A percentile compares a stretch with the other conserved stretches of the same genome.
These are phyloP conservation scores for Brassica balearica DNA, from an alignment of 441 rosid genomes.

Conservation along the genomic window DNA sequence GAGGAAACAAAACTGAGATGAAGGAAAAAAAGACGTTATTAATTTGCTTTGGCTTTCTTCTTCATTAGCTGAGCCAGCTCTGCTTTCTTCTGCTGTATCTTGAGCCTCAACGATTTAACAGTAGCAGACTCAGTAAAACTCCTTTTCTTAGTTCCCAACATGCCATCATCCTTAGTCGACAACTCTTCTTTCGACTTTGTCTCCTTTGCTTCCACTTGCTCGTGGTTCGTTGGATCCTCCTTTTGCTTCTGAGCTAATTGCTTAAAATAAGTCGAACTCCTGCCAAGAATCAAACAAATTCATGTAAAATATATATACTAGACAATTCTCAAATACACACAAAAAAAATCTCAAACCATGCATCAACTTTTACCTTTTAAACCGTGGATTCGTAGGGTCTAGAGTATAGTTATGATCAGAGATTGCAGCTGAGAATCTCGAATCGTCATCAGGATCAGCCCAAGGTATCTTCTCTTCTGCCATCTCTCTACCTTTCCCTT, in stretches of 20 bases:
- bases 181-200: slow-evolving; percentile 4
- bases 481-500: slow-evolving; percentile 60
- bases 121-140: slow-evolving; percentile 49
- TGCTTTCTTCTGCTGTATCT: slow-evolving; percentile 42
- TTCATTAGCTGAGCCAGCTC: slow-evolving; percentile 33
- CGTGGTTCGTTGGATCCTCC: slow-evolving; percentile 40
- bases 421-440: slow-evolving; percentile 70
- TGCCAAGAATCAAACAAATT: too few relatives aligned
- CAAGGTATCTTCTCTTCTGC: slow-evolving; percentile 72
- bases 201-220: slow-evolving; percentile 18
- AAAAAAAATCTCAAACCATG: neutral
- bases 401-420: slow-evolving; percentile 66
- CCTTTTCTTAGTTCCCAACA: slow-evolving; percentile 49
- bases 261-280: slow-evolving; percentile 53
- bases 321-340: neutral
- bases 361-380: slow-evolving; percentile 65
- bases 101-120: slow-evolving; percentile 76
- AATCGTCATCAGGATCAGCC: slow-evolving; percentile 57
- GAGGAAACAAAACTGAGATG: slow-evolving; percentile 21
- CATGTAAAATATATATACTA: neutral
- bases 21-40: neutral
- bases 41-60: slow-evolving; percentile 35
- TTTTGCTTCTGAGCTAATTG: slow-evolving; percentile 63
- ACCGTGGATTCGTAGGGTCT: slow-evolving; percentile 96
- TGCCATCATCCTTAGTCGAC: slow-evolving; percentile 31